phyloP scores from a whole-genome alignment of 345 rosid genomes.

The Stellera chamaejasme region DNA sequence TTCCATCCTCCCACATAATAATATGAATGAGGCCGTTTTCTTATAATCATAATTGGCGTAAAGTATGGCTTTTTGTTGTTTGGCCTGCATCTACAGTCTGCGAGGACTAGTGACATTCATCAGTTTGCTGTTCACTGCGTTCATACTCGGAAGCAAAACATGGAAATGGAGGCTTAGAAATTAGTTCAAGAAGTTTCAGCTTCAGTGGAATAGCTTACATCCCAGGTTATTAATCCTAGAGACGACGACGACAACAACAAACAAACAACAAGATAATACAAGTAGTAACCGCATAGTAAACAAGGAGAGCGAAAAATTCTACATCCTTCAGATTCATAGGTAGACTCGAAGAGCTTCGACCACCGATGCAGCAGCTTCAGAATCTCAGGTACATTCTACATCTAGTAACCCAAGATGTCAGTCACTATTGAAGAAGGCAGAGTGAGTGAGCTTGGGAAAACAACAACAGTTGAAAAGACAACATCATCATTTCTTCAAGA shows the following conservation, averaged over 20 bases:
- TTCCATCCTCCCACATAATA: too few relatives aligned
- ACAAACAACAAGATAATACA: slow-evolving; percentile 25
- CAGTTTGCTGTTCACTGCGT: too few relatives aligned
- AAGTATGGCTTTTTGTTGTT: too few relatives aligned
- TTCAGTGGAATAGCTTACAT: slow-evolving; percentile 12
- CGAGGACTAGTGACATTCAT: too few relatives aligned
- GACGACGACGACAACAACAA: slow-evolving; percentile 37
- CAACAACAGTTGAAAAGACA: slow-evolving; percentile 20
- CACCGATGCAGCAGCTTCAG: slow-evolving; percentile 14
- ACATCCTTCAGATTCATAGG: slow-evolving; percentile 12
- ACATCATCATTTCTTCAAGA: slow-evolving; percentile 42
- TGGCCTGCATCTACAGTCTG: too few relatives aligned
- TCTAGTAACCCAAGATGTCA: slow-evolving; percentile 4
- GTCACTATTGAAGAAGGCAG: slow-evolving; percentile 17
- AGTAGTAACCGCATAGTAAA: slow-evolving; percentile 19
- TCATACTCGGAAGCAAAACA: too few relatives aligned
- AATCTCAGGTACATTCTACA: slow-evolving; percentile 15
- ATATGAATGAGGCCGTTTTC: too few relatives aligned
- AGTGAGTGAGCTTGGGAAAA: slow-evolving; percentile 16
- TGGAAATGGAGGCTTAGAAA: too few relatives aligned
- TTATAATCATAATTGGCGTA: too few relatives aligned
- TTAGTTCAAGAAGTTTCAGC: not conserved
- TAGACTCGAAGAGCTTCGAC: slow-evolving; percentile 8
- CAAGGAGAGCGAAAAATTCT: slow-evolving; percentile 17
- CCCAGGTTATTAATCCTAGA: slow-evolving; percentile 8